Evolutionary conservation across 2,329 filamentous ascomycete species (phyloP).

Genomic region (Penicillium sp.): DNA sequence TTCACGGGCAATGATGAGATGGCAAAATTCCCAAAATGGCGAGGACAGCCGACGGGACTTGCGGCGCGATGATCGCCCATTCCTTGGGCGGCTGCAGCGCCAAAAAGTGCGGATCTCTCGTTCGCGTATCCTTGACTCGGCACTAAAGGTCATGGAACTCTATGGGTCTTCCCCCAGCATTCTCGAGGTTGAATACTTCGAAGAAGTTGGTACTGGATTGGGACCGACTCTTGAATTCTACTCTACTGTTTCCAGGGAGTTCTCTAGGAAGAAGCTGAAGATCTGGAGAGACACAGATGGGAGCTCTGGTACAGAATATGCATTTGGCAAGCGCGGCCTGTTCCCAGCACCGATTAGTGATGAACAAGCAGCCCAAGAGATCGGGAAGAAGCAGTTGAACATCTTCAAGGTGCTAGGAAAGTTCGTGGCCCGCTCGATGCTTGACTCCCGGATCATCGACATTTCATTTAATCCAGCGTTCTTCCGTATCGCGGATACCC

Average conservation of each 20-base stretch:
- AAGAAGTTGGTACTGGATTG: constrained; percentile 93
- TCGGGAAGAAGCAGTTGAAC: constrained; percentile 82
- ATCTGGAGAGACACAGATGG: constrained; percentile 92
- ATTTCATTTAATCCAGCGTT: constrained; percentile 97
- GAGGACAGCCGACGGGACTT: constrained; percentile 80
- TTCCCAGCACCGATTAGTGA: constrained; percentile 90
- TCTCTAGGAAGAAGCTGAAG: constrained; percentile 94
- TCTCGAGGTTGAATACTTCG: constrained; percentile 96
- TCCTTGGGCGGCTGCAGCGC: constrained; percentile 84
- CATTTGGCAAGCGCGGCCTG: constrained; percentile 77
- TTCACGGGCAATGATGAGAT: constrained; percentile 92
- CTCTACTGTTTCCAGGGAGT: constrained; percentile 93
- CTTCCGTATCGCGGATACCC: constrained; percentile 83
- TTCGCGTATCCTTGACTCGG: constrained; percentile 91
- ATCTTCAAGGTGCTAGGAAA: constrained; percentile 93
- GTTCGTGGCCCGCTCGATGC: constrained; percentile 96
- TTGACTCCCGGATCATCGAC: constrained; percentile 96
- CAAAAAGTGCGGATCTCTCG: constrained; percentile 98
- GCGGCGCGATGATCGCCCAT: constrained; percentile 81
- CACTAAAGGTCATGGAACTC: constrained; percentile 97
- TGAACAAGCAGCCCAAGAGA: constrained; percentile 68
- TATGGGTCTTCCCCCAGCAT: constrained; percentile 97
- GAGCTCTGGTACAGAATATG: constrained; percentile 71
- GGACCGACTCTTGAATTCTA: constrained; percentile 97
- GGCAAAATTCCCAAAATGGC: constrained; percentile 85